Evolutionary conservation across 805 yeast species (phyloP), one percentile per base, ranked within the genome.

Genomic region (Wickerhamiella musiphila): DNA sequence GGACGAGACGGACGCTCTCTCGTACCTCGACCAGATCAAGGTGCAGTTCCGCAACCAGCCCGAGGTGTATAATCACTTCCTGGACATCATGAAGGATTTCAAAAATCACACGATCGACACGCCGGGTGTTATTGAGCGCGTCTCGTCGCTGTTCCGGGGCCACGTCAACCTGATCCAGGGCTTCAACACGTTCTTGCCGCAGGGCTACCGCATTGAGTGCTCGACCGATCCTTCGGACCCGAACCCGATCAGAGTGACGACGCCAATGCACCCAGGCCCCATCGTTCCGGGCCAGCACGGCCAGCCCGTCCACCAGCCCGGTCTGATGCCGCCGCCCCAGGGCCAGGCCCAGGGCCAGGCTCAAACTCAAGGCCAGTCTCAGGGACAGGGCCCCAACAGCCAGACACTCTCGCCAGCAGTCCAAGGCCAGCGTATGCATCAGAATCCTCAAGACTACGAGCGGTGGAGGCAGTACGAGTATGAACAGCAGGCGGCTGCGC

Each of bases 41-140:
- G 68, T 76, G 30, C 95, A 84, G 53, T 90, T 90, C 56, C 77
- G 70, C 53, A 68, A 73, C 42, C 93, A 86, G 57, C 92, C 96
- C 0, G 95, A 84, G 47, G 93, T 90, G 26, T 90, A 90, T 63
- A 90, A 90, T 55, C 83, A 79, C 54, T 90, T 92, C 49, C 65
- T 90, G 49, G 99, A 90, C 52, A 86, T 90, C 42, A 90, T 90
- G 99, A 92, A 92, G 60, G 99, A 92, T 52, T 92, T 90, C 61
- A 92, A 92, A 61, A 76, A 92, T 33, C 95, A 86, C 59, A 71
- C 73, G 39, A 84, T 90, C 46, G 96, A 90, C 53, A 90, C 99
- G 0, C 98, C 96, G 0, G 99, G 96, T 22, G 99, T 90, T 18
- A 90, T 90, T 51, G 94, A 86, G 53, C 65, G 98, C 36, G 98